A percentile compares a stretch with the other conserved stretches of the same genome.
phyloP scores from a whole-genome alignment of 2,329 filamentous ascomycete genomes.

The Dryadomyces sulphureus region DNA sequence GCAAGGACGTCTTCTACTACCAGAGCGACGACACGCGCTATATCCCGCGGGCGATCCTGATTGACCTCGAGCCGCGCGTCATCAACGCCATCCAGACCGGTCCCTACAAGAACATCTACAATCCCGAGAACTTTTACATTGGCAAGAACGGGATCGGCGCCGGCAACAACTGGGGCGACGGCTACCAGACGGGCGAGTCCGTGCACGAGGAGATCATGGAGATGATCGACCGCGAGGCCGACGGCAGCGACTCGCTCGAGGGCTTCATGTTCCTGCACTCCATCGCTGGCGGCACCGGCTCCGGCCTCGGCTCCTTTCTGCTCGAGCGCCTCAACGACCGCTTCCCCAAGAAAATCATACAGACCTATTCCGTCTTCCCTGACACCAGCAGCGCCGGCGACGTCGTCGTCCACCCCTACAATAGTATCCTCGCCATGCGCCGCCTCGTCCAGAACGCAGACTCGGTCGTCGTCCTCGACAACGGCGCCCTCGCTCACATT shows the following conservation, averaged over 20 bases:
- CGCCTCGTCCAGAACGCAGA: slow-evolving; percentile 91
- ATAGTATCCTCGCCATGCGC: slow-evolving; percentile 84
- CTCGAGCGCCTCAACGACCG: slow-evolving; percentile 92
- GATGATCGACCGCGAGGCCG: slow-evolving; percentile 97
- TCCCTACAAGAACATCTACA: slow-evolving; percentile 97
- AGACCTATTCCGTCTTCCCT: slow-evolving; percentile 97
- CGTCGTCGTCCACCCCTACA: slow-evolving; percentile 96
- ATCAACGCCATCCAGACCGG: slow-evolving; percentile 87
- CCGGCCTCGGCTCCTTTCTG: slow-evolving; percentile 87
- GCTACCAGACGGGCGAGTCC: slow-evolving; percentile 80
- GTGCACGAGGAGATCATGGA: slow-evolving; percentile 97
- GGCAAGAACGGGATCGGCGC: slow-evolving; percentile 88
- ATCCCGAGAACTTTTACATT: slow-evolving; percentile 97
- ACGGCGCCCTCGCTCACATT: slow-evolving; percentile 84
- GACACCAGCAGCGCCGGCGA: slow-evolving; percentile 78
- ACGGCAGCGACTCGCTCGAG: slow-evolving; percentile 94
- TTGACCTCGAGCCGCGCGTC: slow-evolving; percentile 87
- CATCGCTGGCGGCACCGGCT: slow-evolving; percentile 92
- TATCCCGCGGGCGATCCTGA: slow-evolving; percentile 87
- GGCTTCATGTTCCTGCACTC: slow-evolving; percentile 99
- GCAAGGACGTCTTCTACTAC: slow-evolving; percentile 99
- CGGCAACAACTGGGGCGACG: slow-evolving; percentile 96
- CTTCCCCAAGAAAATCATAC: slow-evolving; percentile 97
- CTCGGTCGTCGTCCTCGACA: slow-evolving; percentile 93
- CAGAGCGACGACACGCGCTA: slow-evolving; percentile 98